A percentile compares a stretch with the other conserved stretches of the same genome.
These are phyloP conservation scores for Iris pallida DNA, from an alignment of 116 monocot species.

Conservation along the genomic window DNA sequence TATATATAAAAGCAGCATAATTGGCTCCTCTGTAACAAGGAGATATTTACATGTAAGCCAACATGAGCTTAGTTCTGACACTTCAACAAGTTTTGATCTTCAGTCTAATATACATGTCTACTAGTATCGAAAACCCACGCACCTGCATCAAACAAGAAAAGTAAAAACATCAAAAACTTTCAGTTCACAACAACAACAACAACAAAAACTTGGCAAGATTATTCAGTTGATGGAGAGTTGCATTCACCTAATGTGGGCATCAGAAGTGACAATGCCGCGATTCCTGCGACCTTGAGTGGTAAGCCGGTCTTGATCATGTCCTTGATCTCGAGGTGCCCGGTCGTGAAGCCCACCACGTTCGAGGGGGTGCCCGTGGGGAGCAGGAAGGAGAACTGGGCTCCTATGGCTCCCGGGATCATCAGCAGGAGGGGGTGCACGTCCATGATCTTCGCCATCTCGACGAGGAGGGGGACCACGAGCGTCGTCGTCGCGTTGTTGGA, in stretches of 20 bases:
- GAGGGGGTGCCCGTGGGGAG: slow-evolving; percentile 85
- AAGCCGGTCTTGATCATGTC: slow-evolving; percentile 80
- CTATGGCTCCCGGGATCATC: slow-evolving; percentile 76
- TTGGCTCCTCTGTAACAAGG: too few species aligned
- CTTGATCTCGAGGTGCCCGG: slow-evolving; percentile 54
- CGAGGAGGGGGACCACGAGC: slow-evolving; percentile 66
- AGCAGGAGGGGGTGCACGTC: slow-evolving; percentile 59
- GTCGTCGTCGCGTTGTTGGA: slow-evolving; percentile 84
- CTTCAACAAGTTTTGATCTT: neutral
- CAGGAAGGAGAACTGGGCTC: slow-evolving; percentile 72
- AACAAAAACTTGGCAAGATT: neutral
- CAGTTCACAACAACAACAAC: neutral
- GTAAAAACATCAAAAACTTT: neutral
- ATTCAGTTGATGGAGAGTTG: neutral
- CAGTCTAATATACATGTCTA: slow-evolving; percentile 2
- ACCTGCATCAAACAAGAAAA: slow-evolving; percentile 24
- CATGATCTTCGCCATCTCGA: slow-evolving; percentile 66
- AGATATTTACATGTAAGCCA: too few species aligned
- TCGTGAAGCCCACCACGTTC: slow-evolving; percentile 71
- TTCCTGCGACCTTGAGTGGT: slow-evolving; percentile 60
- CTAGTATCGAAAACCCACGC: slow-evolving; percentile 37
- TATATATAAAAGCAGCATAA: too few species aligned
- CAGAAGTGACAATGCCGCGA: slow-evolving; percentile 17
- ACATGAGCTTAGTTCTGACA: neutral
- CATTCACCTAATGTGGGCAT: slow-evolving; percentile 1